Conservation (phyloP, 345 rosid genomes). For the Eucalyptus pauciflora region DNA sequence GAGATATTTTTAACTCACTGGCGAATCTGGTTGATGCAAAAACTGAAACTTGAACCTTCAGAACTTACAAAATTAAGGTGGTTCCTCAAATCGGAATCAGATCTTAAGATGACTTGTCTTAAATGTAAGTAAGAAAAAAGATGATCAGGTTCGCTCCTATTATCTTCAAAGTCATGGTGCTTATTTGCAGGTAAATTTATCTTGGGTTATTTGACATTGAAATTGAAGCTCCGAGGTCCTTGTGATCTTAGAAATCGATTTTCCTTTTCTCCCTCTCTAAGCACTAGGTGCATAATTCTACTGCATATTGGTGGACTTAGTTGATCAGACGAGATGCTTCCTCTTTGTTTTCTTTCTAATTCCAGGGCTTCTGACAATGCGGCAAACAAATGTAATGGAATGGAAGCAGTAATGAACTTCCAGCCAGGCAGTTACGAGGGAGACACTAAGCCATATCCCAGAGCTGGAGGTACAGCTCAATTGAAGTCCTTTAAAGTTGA, state of each 20-base stretch:
- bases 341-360: neutral
- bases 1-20: neutral
- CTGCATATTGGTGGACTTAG: neutral
- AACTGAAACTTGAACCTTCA: neutral
- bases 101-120: neutral
- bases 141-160: neutral
- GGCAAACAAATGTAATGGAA: conserved; percentile 36
- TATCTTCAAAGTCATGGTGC: neutral
- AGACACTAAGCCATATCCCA: conserved; percentile 4
- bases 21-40: neutral
- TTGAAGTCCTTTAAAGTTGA: neutral
- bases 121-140: neutral
- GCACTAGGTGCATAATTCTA: neutral
- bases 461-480: conserved; percentile 17
- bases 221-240: conserved; percentile 43
- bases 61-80: neutral
- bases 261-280: neutral
- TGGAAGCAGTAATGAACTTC: conserved; percentile 50
- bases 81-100: neutral
- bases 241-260: neutral
- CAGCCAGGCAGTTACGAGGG: conserved; percentile 23
- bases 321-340: neutral
- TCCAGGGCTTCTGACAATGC: conserved; percentile 55
- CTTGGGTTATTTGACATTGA: neutral
- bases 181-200: neutral